Conservation (phyloP, 1,139 yeast species). For the Yamadazyma friedrichii region DNA sequence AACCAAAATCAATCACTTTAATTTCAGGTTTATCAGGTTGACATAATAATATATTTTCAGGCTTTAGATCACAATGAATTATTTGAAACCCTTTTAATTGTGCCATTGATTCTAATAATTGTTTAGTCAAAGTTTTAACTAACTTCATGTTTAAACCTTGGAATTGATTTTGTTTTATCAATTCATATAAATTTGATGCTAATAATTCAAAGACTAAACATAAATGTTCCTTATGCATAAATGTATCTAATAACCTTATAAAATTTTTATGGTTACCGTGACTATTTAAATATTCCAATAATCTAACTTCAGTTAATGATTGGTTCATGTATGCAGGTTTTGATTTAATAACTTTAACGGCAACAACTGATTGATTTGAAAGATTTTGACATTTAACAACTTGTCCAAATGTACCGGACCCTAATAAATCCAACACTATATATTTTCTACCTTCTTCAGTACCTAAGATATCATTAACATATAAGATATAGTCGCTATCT, state of each 20-base stretch:
- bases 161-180: slow-evolving; percentile 89
- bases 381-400: slow-evolving; percentile 96
- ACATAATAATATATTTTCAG: slow-evolving; percentile 85
- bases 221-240: slow-evolving; percentile 88
- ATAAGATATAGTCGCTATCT: slow-evolving; percentile 85
- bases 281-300: slow-evolving; percentile 76
- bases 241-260: slow-evolving; percentile 78
- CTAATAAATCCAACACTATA: slow-evolving; percentile 84
- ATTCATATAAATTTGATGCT: slow-evolving; percentile 85
- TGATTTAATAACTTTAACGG: slow-evolving; percentile 92
- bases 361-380: slow-evolving; percentile 83
- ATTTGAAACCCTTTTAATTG: slow-evolving; percentile 80
- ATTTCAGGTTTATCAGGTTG: slow-evolving; percentile 84
- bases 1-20: slow-evolving; percentile 94
- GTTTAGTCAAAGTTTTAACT: slow-evolving; percentile 75
- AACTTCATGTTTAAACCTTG: slow-evolving; percentile 83
- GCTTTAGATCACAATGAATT: slow-evolving; percentile 95
- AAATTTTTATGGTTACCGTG: slow-evolving; percentile 76
- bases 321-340: slow-evolving; percentile 91
- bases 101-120: slow-evolving; percentile 75
- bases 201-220: slow-evolving; percentile 90
- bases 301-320: slow-evolving; percentile 84
- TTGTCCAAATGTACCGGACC: slow-evolving; percentile 98
- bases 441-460: slow-evolving; percentile 84
- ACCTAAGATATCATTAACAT: slow-evolving; percentile 92